These are phyloP conservation scores for Martiniozyma abietophila DNA, from an alignment of 805 yeast genomes.

Conservation along the genomic window DNA sequence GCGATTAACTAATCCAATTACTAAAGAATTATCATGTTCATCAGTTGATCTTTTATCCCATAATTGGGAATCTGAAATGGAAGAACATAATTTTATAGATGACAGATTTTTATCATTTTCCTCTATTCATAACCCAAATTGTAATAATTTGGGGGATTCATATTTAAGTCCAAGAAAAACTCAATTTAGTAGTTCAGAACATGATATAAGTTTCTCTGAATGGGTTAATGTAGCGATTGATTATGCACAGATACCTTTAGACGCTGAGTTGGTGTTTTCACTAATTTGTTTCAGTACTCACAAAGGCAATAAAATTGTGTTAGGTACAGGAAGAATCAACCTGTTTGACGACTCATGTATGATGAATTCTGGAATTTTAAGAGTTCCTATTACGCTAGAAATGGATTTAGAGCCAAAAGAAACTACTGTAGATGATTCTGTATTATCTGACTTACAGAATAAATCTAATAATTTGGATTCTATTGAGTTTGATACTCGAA, in stretches of 20 bases:
- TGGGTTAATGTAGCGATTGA: slow-evolving; percentile 67
- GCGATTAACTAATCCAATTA: slow-evolving; percentile 35
- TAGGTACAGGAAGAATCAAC: slow-evolving; percentile 52
- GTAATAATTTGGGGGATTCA: neutral
- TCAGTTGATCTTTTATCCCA: neutral
- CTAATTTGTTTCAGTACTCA: slow-evolving; percentile 58
- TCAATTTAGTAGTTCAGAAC: neutral
- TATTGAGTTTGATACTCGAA: slow-evolving; percentile 19
- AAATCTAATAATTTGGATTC: slow-evolving; percentile 1
- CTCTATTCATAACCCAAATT: neutral
- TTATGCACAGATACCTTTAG: slow-evolving; percentile 60
- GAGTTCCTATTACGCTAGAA: slow-evolving; percentile 48
- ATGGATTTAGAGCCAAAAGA: no score
- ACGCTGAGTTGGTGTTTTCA: slow-evolving; percentile 48
- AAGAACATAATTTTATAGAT: neutral
- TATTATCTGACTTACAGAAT: no score
- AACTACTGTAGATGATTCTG: no score
- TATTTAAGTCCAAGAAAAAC: no score
- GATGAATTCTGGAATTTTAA: slow-evolving; percentile 44
- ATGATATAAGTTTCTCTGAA: slow-evolving; percentile 20
- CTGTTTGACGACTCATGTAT: slow-evolving; percentile 37
- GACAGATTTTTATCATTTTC: slow-evolving; percentile 1
- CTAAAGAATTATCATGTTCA: slow-evolving; percentile 12
- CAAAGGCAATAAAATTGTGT: slow-evolving; percentile 36
- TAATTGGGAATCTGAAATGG: neutral